Conservation (phyloP, 2,329 filamentous ascomycete genomes). For the Arthrobotrys megalospora region DNA sequence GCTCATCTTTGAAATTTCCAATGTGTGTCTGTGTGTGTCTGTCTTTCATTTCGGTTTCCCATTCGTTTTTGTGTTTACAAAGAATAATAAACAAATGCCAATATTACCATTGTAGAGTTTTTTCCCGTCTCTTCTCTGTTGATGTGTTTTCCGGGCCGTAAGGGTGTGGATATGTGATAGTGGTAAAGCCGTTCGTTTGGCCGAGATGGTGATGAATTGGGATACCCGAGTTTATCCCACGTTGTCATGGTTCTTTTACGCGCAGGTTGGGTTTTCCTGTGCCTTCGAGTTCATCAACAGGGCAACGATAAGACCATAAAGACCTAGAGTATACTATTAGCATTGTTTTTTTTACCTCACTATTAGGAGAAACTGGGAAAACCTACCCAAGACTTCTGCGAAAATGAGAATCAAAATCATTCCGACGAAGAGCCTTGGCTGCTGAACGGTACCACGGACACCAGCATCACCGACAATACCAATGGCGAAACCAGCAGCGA, state of each 20-base stretch:
- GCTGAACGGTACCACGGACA: constrained; percentile 87
- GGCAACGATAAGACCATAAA: constrained; percentile 98
- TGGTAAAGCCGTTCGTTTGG: constrained; percentile 7
- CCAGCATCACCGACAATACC: constrained; percentile 90
- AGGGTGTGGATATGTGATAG: constrained; percentile 1
- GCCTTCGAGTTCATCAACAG: constrained; percentile 99
- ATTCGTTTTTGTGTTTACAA: constrained; percentile 56
- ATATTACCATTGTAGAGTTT: constrained; percentile 48
- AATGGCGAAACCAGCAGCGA: constrained; percentile 87
- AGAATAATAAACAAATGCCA: constrained; percentile 51
- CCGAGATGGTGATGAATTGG: not conserved
- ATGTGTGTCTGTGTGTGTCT: constrained; percentile 2
- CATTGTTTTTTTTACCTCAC: not conserved
- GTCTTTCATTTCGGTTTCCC: constrained; percentile 28
- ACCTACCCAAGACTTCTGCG: constrained; percentile 95
- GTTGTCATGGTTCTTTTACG: not conserved
- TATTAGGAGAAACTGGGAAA: not conserved
- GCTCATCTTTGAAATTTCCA: constrained; percentile 41
- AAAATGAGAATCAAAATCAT: constrained; percentile 99
- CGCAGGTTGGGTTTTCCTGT: constrained; percentile 33
- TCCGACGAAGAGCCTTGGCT: constrained; percentile 90
- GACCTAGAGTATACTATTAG: constrained; percentile 74
- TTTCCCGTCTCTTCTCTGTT: constrained; percentile 13
- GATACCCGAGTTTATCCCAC: constrained; percentile 7
- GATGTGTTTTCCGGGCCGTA: not conserved